Percentiles rank a stretch among this genome's conserved stretches.
phyloP scores from a whole-genome alignment of 139 green algal genomes.

The Deuterostichococcus epilithicus region DNA sequence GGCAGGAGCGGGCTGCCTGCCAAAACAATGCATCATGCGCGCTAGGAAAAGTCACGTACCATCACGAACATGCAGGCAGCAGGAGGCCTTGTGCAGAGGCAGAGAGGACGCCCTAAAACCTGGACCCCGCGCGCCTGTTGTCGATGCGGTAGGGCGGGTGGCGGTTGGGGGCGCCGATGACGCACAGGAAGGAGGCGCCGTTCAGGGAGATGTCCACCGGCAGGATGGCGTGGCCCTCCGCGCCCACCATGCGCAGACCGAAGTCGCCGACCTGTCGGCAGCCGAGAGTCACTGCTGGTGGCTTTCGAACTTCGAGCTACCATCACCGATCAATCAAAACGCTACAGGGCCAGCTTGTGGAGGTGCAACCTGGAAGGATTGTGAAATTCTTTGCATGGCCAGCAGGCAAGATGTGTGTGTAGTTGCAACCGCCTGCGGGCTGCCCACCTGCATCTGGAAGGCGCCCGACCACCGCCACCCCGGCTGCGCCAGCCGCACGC shows the following conservation, averaged over 20 bases:
- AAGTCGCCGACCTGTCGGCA: conserved; percentile 15
- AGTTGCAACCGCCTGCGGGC: no score
- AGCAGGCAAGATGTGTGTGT: no score
- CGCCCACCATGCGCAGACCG: conserved; percentile 19
- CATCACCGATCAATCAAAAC: not conserved
- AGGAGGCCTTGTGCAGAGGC: no score
- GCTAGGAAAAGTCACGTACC: no score
- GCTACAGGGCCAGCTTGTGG: no score
- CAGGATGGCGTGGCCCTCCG: conserved; percentile 32
- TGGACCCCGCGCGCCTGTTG: conserved; percentile 23
- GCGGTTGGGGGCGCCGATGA: conserved; percentile 2
- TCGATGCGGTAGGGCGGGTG: conserved; percentile 45
- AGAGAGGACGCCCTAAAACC: no score
- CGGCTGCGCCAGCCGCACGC: conserved; percentile 19
- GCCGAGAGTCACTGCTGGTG: no score
- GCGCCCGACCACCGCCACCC: conserved; percentile 32
- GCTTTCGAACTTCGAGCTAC: not conserved
- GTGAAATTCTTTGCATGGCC: no score
- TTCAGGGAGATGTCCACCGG: conserved; percentile 34
- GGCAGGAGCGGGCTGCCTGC: no score
- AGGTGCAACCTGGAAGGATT: no score
- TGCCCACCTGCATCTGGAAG: conserved; percentile 21
- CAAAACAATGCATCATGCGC: no score
- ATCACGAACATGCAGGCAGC: no score
- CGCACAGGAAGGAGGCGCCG: conserved; percentile 27